Conservation (phyloP, 805 yeast genomes). For the Soucietia sequanensis region DNA sequence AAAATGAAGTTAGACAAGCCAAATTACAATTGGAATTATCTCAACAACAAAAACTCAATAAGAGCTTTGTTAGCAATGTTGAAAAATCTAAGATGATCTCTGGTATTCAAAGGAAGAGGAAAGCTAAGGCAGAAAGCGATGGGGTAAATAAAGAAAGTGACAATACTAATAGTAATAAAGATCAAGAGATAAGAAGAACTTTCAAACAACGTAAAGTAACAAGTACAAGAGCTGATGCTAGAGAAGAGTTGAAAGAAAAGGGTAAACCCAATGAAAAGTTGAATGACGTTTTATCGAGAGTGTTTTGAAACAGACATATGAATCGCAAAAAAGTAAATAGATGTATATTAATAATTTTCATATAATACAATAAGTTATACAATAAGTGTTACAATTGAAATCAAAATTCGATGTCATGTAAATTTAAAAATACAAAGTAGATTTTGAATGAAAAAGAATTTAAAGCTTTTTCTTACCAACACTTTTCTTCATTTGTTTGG, state of each 20-base stretch:
- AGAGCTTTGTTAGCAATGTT: slow-evolving; percentile 77
- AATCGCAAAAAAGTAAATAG: too few species aligned
- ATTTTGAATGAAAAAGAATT: too few species aligned
- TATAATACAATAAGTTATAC: too few species aligned
- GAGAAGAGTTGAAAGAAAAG: slow-evolving; percentile 41
- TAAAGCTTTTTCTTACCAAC: too few species aligned
- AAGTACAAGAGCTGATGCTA: slow-evolving; percentile 66
- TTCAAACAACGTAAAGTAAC: slow-evolving; percentile 72
- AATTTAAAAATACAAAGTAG: too few species aligned
- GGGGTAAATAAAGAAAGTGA: too few species aligned
- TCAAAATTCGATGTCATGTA: too few species aligned
- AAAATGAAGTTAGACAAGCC: slow-evolving; percentile 84
- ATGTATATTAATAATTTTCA: too few species aligned
- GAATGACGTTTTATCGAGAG: slow-evolving; percentile 49
- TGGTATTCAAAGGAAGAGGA: slow-evolving; percentile 56
- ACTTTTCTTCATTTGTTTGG: too few species aligned
- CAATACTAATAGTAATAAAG: slow-evolving; percentile 25
- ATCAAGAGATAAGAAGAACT: slow-evolving; percentile 47
- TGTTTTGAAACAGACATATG: slow-evolving; percentile 36
- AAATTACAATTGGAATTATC: slow-evolving; percentile 85
- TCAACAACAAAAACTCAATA: slow-evolving; percentile 84
- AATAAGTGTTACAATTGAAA: background rate
- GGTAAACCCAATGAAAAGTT: slow-evolving; percentile 40
- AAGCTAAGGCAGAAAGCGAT: slow-evolving; percentile 17
- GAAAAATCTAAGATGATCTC: slow-evolving; percentile 81